These are phyloP conservation scores for Hypoxylon lienhwacheense DNA, from an alignment of 495 filamentous ascomycete genomes.

Conservation along the genomic window DNA sequence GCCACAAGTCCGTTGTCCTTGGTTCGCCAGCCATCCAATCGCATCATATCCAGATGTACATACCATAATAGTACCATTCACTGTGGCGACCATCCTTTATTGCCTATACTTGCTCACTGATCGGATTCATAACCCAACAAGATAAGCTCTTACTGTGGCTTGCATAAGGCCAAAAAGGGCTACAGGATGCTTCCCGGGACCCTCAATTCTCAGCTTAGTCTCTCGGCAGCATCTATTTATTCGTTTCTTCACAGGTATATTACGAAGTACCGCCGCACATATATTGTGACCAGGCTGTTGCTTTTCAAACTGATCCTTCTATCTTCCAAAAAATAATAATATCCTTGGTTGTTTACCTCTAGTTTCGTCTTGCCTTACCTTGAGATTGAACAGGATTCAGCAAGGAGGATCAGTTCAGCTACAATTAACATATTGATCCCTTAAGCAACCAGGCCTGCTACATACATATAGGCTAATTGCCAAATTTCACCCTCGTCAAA, in stretches of 20 bases:
- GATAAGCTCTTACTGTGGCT: not conserved
- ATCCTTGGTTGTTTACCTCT: not conserved
- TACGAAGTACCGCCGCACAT: slow-evolving; percentile 14
- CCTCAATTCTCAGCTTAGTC: too few relatives aligned
- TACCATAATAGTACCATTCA: not conserved
- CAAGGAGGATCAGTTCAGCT: slow-evolving; percentile 16
- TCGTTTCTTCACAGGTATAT: slow-evolving; percentile 15
- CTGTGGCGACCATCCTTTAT: too few relatives aligned
- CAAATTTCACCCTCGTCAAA: not conserved
- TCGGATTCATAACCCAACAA: slow-evolving; percentile 13
- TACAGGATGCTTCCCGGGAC: slow-evolving; percentile 7
- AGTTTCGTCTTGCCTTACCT: slow-evolving; percentile 14
- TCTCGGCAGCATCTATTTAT: slow-evolving; percentile 27
- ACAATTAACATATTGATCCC: slow-evolving; percentile 11
- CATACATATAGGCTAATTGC: slow-evolving; percentile 15
- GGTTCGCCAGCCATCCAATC: slow-evolving; percentile 20
- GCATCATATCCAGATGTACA: not conserved
- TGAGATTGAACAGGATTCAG: too few relatives aligned
- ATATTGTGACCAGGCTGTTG: not conserved
- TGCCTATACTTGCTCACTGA: slow-evolving; percentile 6
- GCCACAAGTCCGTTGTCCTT: slow-evolving; percentile 20
- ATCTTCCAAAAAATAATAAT: slow-evolving; percentile 14
- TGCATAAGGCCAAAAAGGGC: not conserved
- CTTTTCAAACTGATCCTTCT: slow-evolving; percentile 14
- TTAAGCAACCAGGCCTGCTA: slow-evolving; percentile 2